Conservation (phyloP, 768 basidiomycete genomes). For the Pleurotus eryngii region DNA sequence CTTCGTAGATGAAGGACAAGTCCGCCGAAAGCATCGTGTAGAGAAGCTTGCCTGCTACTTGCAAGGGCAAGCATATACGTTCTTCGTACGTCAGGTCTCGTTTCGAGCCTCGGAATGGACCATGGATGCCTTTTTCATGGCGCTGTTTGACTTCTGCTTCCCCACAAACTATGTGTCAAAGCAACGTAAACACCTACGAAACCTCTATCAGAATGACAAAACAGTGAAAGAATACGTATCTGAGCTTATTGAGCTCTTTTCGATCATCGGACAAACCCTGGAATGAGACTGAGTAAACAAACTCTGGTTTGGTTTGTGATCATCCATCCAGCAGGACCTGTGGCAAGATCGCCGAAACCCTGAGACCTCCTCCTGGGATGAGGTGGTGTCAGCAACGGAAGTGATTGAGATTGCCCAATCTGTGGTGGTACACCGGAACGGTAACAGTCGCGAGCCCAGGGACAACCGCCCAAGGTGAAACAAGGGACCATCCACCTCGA, state of each 20-base stretch:
- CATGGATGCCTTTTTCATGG: conserved; percentile 24
- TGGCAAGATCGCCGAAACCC: too few relatives aligned
- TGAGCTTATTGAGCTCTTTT: conserved; percentile 25
- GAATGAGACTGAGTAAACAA: too few relatives aligned
- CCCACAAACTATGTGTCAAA: conserved; percentile 20
- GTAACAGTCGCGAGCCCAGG: too few relatives aligned
- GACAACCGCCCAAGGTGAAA: too few relatives aligned
- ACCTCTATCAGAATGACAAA: conserved; percentile 19
- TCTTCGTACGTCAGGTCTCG: conserved; percentile 26
- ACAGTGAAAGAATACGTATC: conserved; percentile 27
- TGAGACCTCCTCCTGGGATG: too few relatives aligned
- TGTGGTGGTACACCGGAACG: too few relatives aligned
- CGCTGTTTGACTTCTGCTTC: conserved; percentile 36
- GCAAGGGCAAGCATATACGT: conserved; percentile 25
- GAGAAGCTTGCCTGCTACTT: conserved; percentile 26
- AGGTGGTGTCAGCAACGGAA: too few relatives aligned
- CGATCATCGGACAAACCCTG: too few relatives aligned
- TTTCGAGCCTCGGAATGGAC: conserved; percentile 21
- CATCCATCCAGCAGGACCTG: too few relatives aligned
- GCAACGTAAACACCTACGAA: conserved; percentile 18
- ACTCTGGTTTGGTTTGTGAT: too few relatives aligned
- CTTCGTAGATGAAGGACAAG: conserved; percentile 19
- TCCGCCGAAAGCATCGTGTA: conserved; percentile 10
- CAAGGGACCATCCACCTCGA: too few relatives aligned
- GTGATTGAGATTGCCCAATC: too few relatives aligned